phyloP scores from a whole-genome alignment of 371 early-diverging fungal genomes.

The Coemansia sp. region DNA sequence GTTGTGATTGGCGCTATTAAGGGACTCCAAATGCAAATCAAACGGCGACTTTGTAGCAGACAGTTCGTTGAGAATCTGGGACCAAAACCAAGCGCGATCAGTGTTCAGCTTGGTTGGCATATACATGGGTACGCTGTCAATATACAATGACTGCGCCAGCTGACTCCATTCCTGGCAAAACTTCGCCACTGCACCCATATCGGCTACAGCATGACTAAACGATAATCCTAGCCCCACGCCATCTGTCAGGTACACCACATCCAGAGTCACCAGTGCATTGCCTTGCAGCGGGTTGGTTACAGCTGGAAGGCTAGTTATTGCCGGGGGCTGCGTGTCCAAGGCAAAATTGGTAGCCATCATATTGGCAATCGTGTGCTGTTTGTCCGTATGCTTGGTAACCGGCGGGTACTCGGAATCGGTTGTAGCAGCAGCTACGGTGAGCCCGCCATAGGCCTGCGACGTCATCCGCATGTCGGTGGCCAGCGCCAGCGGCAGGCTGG shows the following conservation, averaged over 20 bases:
- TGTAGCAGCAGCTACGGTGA: neutral
- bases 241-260: slow-evolving; percentile 28
- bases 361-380: slow-evolving; percentile 6
- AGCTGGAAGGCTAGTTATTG: neutral
- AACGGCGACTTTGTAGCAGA: neutral
- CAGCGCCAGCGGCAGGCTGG: slow-evolving; percentile 18
- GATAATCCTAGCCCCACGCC: slow-evolving; percentile 22
- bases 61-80: neutral
- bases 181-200: slow-evolving; percentile 4
- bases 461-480: slow-evolving; percentile 7
- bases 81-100: slow-evolving; percentile 18
- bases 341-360: slow-evolving; percentile 15
- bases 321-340: slow-evolving; percentile 12
- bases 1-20: neutral
- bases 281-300: slow-evolving; percentile 18
- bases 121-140: neutral
- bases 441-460: slow-evolving; percentile 6
- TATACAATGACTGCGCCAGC: slow-evolving; percentile 1
- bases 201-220: slow-evolving; percentile 21
- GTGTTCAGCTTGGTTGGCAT: neutral
- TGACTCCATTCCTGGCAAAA: slow-evolving; percentile 14
- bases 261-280: slow-evolving; percentile 20
- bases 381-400: slow-evolving; percentile 8
- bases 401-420: neutral
- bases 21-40: slow-evolving; percentile 3